phyloP scores from a whole-genome alignment of 1,284 basidiomycete genomes.

The Gomphus sp. region DNA sequence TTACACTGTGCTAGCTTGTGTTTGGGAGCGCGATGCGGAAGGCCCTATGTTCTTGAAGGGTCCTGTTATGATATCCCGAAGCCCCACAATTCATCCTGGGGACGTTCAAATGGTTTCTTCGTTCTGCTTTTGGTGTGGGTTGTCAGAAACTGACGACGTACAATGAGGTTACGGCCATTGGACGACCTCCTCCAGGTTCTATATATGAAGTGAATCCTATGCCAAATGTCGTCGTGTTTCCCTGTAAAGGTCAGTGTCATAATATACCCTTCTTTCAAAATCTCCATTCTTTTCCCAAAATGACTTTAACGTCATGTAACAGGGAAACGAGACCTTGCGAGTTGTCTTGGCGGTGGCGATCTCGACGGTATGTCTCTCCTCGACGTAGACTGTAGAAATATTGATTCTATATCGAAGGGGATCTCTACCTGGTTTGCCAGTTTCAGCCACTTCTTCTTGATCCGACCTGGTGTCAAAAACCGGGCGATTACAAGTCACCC shows the following conservation, averaged over 20 bases:
- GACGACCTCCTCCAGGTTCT: constrained; percentile 34
- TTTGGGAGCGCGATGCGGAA: constrained; percentile 37
- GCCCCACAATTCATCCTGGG: constrained; percentile 63
- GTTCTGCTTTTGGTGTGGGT: background rate
- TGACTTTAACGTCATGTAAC: background rate
- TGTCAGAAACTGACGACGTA: background rate
- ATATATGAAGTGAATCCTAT: constrained; percentile 21
- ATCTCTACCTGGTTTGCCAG: constrained; percentile 43
- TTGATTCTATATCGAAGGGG: constrained; percentile 16
- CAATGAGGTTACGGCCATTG: constrained; percentile 55
- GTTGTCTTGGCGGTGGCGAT: constrained; percentile 64
- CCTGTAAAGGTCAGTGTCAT: constrained; percentile 43
- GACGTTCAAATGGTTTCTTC: constrained; percentile 37
- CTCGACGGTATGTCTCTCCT: constrained; percentile 44
- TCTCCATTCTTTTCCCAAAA: background rate
- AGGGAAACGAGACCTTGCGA: constrained; percentile 53
- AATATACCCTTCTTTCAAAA: background rate
- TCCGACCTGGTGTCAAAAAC: background rate
- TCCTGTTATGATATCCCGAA: constrained; percentile 51
- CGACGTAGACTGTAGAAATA: background rate
- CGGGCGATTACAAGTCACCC: constrained; percentile 9
- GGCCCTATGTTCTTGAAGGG: constrained; percentile 46
- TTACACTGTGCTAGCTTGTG: constrained; percentile 32
- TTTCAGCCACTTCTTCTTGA: constrained; percentile 9
- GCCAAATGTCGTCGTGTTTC: constrained; percentile 66